A percentile compares a stretch with the other conserved stretches of the same genome.
Conservation (phyloP, 345 rosid species). For the Eucalyptus regnans region DNA sequence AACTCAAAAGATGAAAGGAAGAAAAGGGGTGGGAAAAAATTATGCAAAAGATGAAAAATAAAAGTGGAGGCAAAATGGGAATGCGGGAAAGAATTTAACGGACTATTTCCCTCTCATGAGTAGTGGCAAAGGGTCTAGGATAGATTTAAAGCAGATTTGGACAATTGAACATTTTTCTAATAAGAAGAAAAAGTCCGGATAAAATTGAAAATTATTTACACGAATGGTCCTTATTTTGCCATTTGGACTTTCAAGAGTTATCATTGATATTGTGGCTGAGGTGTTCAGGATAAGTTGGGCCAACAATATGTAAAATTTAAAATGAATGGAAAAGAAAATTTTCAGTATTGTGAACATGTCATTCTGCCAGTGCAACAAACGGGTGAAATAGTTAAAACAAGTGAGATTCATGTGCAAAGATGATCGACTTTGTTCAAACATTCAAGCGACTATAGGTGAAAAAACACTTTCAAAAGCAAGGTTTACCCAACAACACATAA, state of each 20-base stretch:
- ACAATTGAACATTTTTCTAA: no score
- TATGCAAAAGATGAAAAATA: no score
- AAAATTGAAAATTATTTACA: no score
- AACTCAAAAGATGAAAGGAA: no score
- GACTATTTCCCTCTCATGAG: no score
- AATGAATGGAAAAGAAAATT: background rate
- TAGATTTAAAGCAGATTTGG: no score
- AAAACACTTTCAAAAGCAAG: background rate
- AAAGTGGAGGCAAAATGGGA: no score
- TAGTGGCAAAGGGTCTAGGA: no score
- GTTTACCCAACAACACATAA: background rate
- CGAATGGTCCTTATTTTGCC: background rate
- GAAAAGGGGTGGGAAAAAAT: no score
- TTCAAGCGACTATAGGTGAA: background rate
- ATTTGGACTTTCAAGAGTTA: background rate
- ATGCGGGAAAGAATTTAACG: accelerated
- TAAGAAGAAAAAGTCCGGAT: no score
- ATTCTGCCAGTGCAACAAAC: background rate
- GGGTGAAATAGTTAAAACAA: background rate
- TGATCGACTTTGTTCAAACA: background rate
- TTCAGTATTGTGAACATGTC: background rate
- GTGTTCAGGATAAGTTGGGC: background rate
- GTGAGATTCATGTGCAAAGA: background rate
- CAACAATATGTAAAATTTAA: background rate
- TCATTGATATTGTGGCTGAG: background rate